Conservation (phyloP, 768 basidiomycete genomes). For the Lactifluus volemus region DNA sequence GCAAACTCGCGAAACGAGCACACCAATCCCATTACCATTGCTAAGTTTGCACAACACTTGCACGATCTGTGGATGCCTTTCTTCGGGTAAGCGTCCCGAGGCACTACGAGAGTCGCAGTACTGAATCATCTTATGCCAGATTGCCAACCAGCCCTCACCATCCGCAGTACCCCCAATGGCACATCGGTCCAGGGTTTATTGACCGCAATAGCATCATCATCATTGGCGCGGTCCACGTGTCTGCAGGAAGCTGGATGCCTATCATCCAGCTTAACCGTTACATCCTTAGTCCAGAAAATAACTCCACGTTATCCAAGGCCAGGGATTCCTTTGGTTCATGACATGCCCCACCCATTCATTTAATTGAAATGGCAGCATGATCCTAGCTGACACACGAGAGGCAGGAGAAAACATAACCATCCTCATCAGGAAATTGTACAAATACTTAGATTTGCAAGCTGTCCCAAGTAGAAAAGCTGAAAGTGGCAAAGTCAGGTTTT, state of each 20-base stretch:
- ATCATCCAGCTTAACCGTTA: constrained; percentile 7
- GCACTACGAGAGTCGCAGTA: too few relatives aligned
- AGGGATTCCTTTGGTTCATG: not conserved
- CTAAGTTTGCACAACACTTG: not conserved
- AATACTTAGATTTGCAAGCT: too few relatives aligned
- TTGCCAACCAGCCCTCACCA: not conserved
- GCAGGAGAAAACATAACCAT: not conserved
- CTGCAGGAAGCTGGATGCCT: constrained; percentile 9
- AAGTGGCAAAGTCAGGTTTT: too few relatives aligned
- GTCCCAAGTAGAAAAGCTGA: too few relatives aligned
- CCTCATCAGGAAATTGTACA: not conserved
- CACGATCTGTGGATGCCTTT: constrained; percentile 8
- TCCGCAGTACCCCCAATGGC: not conserved
- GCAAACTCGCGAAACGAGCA: not conserved
- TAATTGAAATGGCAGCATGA: not conserved
- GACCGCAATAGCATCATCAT: not conserved
- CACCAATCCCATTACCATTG: not conserved
- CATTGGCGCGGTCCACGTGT: constrained; percentile 7
- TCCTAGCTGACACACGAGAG: not conserved
- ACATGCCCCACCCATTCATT: not conserved
- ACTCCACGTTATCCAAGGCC: not conserved
- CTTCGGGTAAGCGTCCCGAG: not conserved
- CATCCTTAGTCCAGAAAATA: not conserved
- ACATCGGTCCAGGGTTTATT: not conserved
- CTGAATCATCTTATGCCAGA: not conserved